Percentiles rank a stretch among this genome's conserved stretches.
Evolutionary conservation across 176 grass and related monocot genomes (phyloP).

Genomic region (Carex kokanica): DNA sequence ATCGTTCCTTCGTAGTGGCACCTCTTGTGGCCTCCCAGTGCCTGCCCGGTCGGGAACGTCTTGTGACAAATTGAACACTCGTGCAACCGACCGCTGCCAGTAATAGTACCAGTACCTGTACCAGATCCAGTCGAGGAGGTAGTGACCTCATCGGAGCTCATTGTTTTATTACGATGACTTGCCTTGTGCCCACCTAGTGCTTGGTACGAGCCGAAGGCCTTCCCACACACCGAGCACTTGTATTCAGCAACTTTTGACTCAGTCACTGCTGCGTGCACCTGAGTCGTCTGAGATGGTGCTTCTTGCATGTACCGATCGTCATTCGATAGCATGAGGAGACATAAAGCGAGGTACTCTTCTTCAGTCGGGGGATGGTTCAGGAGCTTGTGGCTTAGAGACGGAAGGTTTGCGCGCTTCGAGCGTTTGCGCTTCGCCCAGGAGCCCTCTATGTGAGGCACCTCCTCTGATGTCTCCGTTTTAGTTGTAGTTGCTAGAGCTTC

Average conservation of each 20-base stretch:
- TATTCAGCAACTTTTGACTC: constrained; percentile 20
- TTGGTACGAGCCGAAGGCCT: constrained; percentile 76
- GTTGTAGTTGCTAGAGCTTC: constrained; percentile 34
- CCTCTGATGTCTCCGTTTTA: not conserved
- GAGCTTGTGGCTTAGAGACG: not conserved
- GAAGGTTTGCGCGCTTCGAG: constrained; percentile 24
- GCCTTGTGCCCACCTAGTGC: constrained; percentile 88
- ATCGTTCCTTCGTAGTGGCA: constrained; percentile 79
- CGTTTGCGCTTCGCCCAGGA: constrained; percentile 54
- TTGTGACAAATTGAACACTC: constrained; percentile 76
- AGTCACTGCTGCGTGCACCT: not conserved
- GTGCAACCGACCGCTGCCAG: constrained; percentile 18
- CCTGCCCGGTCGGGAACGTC: constrained; percentile 75
- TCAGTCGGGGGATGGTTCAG: constrained; percentile 32
- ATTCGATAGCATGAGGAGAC: constrained; percentile 68
- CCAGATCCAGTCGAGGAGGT: constrained; percentile 21
- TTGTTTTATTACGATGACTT: constrained; percentile 55
- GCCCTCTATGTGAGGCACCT: constrained; percentile 6
- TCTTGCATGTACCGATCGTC: constrained; percentile 24
- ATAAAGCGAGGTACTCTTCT: constrained; percentile 75
- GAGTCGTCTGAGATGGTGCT: not conserved
- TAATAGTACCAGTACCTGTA: not conserved
- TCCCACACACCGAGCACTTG: constrained; percentile 89
- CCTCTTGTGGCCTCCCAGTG: constrained; percentile 85
- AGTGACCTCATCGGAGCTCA: not conserved